phyloP scores from a whole-genome alignment of 768 basidiomycete genomes.

The Tylopilus sp. region DNA sequence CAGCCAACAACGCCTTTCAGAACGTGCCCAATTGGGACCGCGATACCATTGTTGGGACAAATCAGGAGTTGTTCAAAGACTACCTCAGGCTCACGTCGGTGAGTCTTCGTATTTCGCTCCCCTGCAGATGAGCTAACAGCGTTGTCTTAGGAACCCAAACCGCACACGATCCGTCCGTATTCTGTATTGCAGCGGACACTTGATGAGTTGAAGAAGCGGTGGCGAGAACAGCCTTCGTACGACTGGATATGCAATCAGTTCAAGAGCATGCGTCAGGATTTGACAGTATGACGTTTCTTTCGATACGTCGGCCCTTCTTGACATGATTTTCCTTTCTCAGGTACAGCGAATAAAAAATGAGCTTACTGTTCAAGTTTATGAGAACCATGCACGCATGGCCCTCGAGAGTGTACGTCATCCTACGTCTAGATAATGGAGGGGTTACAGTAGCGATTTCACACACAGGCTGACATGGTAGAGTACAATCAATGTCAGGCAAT shows the following conservation, averaged over 20 bases:
- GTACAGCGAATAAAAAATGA: constrained; percentile 99
- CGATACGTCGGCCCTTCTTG: background rate
- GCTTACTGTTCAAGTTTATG: constrained; percentile 95
- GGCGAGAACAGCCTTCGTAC: constrained; percentile 75
- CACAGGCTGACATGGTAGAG: constrained; percentile 94
- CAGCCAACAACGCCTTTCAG: constrained; percentile 39
- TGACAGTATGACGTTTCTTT: constrained; percentile 67
- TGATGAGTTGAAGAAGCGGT: constrained; percentile 79
- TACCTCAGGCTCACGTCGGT: constrained; percentile 93
- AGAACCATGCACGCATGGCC: constrained; percentile 97
- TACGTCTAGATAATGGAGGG: background rate
- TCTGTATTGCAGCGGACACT: constrained; percentile 81
- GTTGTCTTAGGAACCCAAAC: constrained; percentile 82
- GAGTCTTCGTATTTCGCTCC: constrained; percentile 12
- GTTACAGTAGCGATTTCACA: constrained; percentile 35
- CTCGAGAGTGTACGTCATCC: constrained; percentile 70
- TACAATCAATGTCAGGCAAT: constrained; percentile 97
- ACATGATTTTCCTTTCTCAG: constrained; percentile 38
- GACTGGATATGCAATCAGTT: constrained; percentile 97
- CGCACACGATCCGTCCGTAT: constrained; percentile 90
- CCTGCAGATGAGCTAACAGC: constrained; percentile 5
- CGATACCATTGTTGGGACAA: constrained; percentile 92
- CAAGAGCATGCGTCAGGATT: constrained; percentile 95
- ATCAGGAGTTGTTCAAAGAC: constrained; percentile 87
- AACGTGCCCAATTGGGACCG: constrained; percentile 97